Evolutionary conservation across 1,284 basidiomycete species (phyloP).

Genomic region (Veloboletus limbatus): DNA sequence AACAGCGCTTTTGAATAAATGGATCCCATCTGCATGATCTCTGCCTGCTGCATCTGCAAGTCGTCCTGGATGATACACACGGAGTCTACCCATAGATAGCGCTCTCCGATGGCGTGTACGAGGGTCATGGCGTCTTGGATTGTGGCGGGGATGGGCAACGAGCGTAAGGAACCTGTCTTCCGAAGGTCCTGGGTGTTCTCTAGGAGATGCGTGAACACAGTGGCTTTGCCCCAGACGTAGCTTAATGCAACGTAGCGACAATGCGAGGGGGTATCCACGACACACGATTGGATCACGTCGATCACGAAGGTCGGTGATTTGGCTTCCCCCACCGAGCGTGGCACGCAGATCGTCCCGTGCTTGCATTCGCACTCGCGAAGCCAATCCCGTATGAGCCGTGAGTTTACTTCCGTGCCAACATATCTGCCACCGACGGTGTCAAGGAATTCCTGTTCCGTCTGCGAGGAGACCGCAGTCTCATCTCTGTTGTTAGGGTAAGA

Average conservation of each 20-base stretch:
- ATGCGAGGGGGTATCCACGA: conserved; percentile 13
- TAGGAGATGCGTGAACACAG: conserved; percentile 15
- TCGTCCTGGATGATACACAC: conserved; percentile 25
- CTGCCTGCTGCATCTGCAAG: conserved; percentile 13
- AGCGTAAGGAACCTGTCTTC: conserved; percentile 1
- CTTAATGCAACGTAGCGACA: conserved; percentile 24
- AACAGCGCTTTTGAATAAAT: conserved; percentile 21
- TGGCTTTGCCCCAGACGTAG: conserved; percentile 20
- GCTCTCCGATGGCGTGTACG: conserved; percentile 20
- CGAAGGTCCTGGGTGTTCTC: conserved; percentile 16
- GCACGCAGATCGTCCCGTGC: conserved; percentile 11
- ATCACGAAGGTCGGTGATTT: conserved; percentile 12
- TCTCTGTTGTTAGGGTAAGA: not conserved
- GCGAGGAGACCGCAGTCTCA: not conserved
- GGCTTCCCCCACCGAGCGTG: not conserved
- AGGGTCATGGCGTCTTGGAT: conserved; percentile 23
- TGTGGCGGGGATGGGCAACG: conserved; percentile 15
- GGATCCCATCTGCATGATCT: conserved; percentile 20
- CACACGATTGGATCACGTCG: conserved; percentile 16
- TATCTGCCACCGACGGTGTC: conserved; percentile 16
- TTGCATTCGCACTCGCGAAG: conserved; percentile 17
- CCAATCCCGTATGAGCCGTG: conserved; percentile 15
- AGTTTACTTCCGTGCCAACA: conserved; percentile 3
- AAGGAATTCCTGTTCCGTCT: conserved; percentile 12
- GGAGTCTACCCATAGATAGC: conserved; percentile 27